phyloP scores from a whole-genome alignment of 75 land plant species.

The Selaginella moellendorffii region DNA sequence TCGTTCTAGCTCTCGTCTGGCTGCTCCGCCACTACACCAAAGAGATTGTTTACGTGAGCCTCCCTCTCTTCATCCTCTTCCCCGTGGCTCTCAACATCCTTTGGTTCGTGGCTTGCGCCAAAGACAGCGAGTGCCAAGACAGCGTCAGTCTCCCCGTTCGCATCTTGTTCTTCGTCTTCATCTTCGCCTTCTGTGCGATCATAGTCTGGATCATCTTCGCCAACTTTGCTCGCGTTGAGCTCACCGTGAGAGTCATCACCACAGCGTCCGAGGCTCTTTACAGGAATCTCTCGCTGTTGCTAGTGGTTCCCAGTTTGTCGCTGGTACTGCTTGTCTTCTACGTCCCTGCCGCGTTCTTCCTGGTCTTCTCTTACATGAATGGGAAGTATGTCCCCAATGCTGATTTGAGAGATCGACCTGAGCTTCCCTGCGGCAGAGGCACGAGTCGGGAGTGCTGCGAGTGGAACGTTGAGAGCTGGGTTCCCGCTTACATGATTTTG shows the following conservation, averaged over 20 bases:
- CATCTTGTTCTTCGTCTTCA: slow-evolving; percentile 42
- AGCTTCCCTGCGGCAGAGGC: slow-evolving; percentile 19
- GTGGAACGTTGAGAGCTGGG: slow-evolving; percentile 82
- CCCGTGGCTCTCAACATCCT: slow-evolving; percentile 54
- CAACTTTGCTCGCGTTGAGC: slow-evolving; percentile 70
- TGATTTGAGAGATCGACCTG: slow-evolving; percentile 9
- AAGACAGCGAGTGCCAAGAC: slow-evolving; percentile 38
- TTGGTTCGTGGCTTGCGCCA: slow-evolving; percentile 76
- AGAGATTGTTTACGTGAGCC: slow-evolving; percentile 58
- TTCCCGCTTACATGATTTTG: slow-evolving; percentile 59
- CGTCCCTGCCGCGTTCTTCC: slow-evolving; percentile 55
- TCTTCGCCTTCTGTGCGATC: slow-evolving; percentile 50
- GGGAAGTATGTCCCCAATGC: slow-evolving; percentile 47
- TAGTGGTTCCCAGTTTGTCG: slow-evolving; percentile 41
- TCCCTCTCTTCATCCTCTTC: slow-evolving; percentile 66
- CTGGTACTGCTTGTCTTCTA: slow-evolving; percentile 37
- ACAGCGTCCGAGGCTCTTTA: slow-evolving; percentile 52
- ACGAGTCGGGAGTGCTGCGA: slow-evolving; percentile 46
- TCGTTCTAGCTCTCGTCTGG: slow-evolving; percentile 34
- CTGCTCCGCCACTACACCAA: slow-evolving; percentile 52
- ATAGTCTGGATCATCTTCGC: slow-evolving; percentile 62
- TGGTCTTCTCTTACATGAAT: slow-evolving; percentile 56
- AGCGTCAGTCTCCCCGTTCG: slow-evolving; percentile 42
- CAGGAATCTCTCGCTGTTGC: slow-evolving; percentile 44
- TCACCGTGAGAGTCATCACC: slow-evolving; percentile 49